phyloP scores from a whole-genome alignment of 2,329 filamentous ascomycete species.

The Arthrobotrys megalospora region DNA sequence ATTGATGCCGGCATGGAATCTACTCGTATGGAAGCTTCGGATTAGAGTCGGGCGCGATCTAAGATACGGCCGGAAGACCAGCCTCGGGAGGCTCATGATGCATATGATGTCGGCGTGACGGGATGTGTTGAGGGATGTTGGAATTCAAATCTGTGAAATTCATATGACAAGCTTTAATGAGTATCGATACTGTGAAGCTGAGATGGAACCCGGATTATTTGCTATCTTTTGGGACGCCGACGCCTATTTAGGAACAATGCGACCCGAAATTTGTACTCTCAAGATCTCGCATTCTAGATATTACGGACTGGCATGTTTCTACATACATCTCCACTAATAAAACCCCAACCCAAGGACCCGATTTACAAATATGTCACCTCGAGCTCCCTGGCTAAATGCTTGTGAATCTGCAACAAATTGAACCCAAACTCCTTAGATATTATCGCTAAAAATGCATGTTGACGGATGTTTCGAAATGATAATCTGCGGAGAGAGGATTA shows the following conservation, averaged over 20 bases:
- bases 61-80: conserved; percentile 16
- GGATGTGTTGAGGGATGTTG: conserved; percentile 53
- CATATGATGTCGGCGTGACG: conserved; percentile 1
- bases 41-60: not conserved
- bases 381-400: not conserved
- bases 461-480: not conserved
- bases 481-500: not conserved
- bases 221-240: too few relatives aligned
- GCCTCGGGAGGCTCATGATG: conserved; percentile 21
- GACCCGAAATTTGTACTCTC: not conserved
- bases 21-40: conserved; percentile 39
- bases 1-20: conserved; percentile 70
- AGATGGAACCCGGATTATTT: not conserved
- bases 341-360: too few relatives aligned
- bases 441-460: conserved; percentile 19
- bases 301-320: not conserved
- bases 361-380: not conserved
- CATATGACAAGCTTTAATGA: not conserved
- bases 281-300: not conserved
- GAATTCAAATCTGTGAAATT: conserved; percentile 34
- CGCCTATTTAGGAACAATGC: too few relatives aligned
- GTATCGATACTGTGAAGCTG: not conserved
- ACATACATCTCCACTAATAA: not conserved
- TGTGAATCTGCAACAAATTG: not conserved
- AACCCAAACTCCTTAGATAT: conserved; percentile 25